Base-by-base conservation (phyloP, 108 stramenopile genomes). In the Conticribra weissflogii region DNA sequence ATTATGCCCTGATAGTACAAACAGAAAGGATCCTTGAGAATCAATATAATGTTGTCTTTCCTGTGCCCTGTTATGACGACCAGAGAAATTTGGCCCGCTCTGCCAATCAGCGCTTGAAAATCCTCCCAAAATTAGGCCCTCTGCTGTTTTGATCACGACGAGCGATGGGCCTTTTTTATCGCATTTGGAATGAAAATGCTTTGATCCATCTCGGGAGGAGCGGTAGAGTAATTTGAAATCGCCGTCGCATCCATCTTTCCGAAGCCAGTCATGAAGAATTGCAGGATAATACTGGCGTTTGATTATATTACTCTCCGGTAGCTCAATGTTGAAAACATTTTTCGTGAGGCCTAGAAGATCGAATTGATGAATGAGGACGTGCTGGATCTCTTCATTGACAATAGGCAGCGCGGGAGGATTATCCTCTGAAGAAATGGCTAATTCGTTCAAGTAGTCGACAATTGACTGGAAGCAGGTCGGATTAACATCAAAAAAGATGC, bases 61-160 rank as follows among this genome's bases (percentile, higher is more conserved):
- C 17, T 50, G 14, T 41, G 30, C 50, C 59, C 69, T 23, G 58
- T 18, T 15, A 71, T 14, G 0, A 32, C 69, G 19, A 71, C 59
- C 29, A 71, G 50, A 18, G 60, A 71, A 3, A 59, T 46, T 58
- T 71, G 59, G 59, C 60, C 41, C 22, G 69, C 69, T 22, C 29
- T 46, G 7, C 69, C 69, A 70, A 18, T 57, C 28, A 2, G 23
- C 25, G 7, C 17, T 54, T 36, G 60, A 31, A 54, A 62, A 72
- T 25, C 71, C 60, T 22, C 71, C 71, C 3, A 62, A n/a, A 19
- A 44, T 32, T 12, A 19, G 22, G 22, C 61, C 71, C 45, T 62
- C 58, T 14, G 27, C 52, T 32, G 71, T 72, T 30, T 63, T 28
- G 52, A 72, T 63, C 3, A 72, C 48, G 14, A 36, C 41, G n/a